Base-by-base conservation (phyloP, 2,329 filamentous ascomycete genomes). In the Aschersonia sp. region DNA sequence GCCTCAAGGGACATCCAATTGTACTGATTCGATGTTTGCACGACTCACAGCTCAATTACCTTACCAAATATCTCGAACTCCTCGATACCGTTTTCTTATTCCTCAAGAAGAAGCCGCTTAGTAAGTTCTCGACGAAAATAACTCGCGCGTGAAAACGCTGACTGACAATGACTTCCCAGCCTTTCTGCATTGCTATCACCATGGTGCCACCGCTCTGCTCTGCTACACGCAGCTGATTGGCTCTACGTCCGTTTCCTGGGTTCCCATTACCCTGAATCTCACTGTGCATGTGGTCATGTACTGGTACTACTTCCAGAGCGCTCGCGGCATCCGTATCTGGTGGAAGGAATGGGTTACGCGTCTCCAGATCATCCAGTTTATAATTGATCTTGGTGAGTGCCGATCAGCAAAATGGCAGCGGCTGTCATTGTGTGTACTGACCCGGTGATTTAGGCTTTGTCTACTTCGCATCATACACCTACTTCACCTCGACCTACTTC, bases 231-330 rank as follows among this genome's bases (percentile, higher is more conserved):
- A 97, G 73, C 80, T 97, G 55, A 83, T 95, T 60, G 90, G 90
- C 56, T 79, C 86, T 61, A 97, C 90, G 43, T 78, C 90, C 42
- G 90, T 97, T 49, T 94, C 89, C 51, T 97, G 90, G 90, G 87
- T 95, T 48, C 82, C 84, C 53, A 97, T 97, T 64, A 83, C 80
- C 47, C 79, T 97, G 58, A 97, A 97, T 77, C 71, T 97, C 62
- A 80, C 79, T 54, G 90, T 97, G 48, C 90, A 97, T 71, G 90
- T 97, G 50, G 85, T 96, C 64, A 97, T 97, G 90, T 97, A 97
- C 83, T 96, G 89, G 89, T 97, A 97, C 81, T 97, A 97, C 79
- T 97, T 97, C 83, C 90, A 97, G 77, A 90, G 87, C 62, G 89
- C 90, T 48, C 88, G 90, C 58, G 92, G 92, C 57, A 80, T 97